phyloP scores from a whole-genome alignment of 139 green algal species.

The Medakamo hakoo region DNA sequence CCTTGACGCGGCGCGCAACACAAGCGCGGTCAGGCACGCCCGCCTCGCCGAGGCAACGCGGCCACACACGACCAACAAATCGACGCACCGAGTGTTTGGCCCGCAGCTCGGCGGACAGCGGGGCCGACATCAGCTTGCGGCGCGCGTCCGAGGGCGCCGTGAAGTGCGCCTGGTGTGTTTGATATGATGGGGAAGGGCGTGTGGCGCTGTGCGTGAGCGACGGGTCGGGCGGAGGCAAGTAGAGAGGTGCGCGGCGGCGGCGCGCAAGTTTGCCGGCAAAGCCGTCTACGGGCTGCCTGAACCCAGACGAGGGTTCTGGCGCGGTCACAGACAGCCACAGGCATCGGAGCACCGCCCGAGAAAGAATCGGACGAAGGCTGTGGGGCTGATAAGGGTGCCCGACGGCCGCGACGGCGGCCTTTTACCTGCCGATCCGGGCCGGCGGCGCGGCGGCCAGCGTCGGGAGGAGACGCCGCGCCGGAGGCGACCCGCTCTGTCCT shows the following conservation, averaged over 20 bases:
- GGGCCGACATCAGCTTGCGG: conserved; percentile 89
- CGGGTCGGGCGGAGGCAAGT: not conserved
- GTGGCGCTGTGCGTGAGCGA: not conserved
- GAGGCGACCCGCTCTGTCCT: no score
- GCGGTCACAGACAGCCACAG: not conserved
- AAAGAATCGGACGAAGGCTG: no score
- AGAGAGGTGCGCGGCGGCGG: not conserved
- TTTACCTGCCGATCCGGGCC: no score
- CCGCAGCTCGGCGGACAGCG: conserved; percentile 75
- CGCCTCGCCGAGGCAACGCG: no score
- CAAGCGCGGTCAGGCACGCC: no score
- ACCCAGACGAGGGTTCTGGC: not conserved
- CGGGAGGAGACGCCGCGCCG: no score
- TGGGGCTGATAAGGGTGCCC: no score
- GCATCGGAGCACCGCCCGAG: not conserved
- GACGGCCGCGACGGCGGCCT: no score
- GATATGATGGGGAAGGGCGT: not conserved
- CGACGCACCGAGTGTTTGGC: conserved; percentile 74
- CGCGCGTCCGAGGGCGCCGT: conserved; percentile 72
- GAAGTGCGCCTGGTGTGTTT: conserved; percentile 79
- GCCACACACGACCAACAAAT: no score
- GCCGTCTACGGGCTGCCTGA: not conserved
- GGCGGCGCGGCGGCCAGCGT: no score
- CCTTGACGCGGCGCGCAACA: no score
- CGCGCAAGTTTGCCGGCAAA: not conserved